Percentiles rank a stretch among this genome's conserved stretches.
These are phyloP conservation scores for Candida gigantensis DNA, from an alignment of 1,139 yeast species.

Conservation along the genomic window DNA sequence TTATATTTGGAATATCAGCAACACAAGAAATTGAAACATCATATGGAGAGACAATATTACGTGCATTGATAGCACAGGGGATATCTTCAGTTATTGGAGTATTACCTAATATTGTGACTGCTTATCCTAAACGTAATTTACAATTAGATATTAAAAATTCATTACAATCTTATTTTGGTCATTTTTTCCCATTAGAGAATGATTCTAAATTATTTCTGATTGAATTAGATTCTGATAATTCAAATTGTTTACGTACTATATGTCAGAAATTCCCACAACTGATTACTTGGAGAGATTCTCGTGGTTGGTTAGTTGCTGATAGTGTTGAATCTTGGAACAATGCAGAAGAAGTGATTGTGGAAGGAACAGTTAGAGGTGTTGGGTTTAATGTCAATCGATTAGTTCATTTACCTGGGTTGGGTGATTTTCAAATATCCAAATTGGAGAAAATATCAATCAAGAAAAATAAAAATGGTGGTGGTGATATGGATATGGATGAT, in stretches of 20 bases:
- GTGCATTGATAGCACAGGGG: constrained; percentile 92
- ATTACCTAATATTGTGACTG: constrained; percentile 67
- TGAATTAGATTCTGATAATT: constrained; percentile 66
- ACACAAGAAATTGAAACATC: constrained; percentile 73
- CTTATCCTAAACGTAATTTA: constrained; percentile 72
- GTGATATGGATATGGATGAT: constrained; percentile 24
- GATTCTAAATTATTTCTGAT: constrained; percentile 70
- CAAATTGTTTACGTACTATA: constrained; percentile 68
- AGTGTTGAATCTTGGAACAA: constrained; percentile 34
- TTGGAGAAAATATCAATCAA: constrained; percentile 51
- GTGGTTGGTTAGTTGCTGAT: constrained; percentile 87
- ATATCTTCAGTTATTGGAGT: constrained; percentile 81
- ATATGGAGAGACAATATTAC: constrained; percentile 84
- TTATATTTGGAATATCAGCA: constrained; percentile 84
- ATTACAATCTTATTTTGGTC: constrained; percentile 76
- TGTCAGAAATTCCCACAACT: constrained; percentile 89
- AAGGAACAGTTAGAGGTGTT: constrained; percentile 84
- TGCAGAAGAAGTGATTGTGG: constrained; percentile 48
- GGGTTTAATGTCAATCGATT: constrained; percentile 78
- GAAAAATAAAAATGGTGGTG: constrained; percentile 17
- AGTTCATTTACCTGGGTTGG: constrained; percentile 84
- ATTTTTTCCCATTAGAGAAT: constrained; percentile 79
- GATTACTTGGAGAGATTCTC: constrained; percentile 85
- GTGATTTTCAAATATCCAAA: constrained; percentile 78
- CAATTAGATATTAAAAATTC: constrained; percentile 81